Evolutionary conservation across 2,329 filamentous ascomycete genomes (phyloP).

Genomic region (Verticillium dahliae): DNA sequence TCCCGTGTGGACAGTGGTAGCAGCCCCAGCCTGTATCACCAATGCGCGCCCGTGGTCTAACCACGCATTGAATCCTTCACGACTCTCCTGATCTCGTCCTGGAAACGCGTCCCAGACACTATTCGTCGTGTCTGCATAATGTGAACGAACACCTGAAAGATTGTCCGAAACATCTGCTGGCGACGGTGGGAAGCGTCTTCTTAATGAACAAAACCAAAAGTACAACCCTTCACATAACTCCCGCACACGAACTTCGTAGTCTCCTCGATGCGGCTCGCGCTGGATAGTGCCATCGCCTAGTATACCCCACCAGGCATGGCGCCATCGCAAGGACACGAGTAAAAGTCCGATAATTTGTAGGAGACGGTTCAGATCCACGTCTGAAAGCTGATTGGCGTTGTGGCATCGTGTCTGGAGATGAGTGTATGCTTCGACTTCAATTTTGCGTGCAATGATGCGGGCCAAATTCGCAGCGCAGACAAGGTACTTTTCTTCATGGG

Average conservation of each 20-base stretch:
- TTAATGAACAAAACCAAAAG: slow-evolving; percentile 35
- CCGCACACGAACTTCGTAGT: slow-evolving; percentile 30
- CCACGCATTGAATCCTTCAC: slow-evolving; percentile 31
- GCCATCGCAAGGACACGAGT: slow-evolving; percentile 33
- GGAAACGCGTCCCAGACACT: slow-evolving; percentile 35
- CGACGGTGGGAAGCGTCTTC: slow-evolving; percentile 30
- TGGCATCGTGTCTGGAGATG: slow-evolving; percentile 27
- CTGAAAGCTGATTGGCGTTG: slow-evolving; percentile 4
- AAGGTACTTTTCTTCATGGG: slow-evolving; percentile 27
- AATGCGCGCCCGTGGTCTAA: slow-evolving; percentile 28
- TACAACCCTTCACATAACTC: slow-evolving; percentile 34
- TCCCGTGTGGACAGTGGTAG: slow-evolving; percentile 4
- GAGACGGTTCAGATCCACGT: slow-evolving; percentile 20
- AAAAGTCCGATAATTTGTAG: slow-evolving; percentile 6
- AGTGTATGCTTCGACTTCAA: slow-evolving; percentile 36
- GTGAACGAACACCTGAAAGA: not conserved
- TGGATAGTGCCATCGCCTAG: slow-evolving; percentile 28
- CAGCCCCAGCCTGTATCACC: slow-evolving; percentile 30
- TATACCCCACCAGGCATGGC: slow-evolving; percentile 34
- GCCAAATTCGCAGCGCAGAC: slow-evolving; percentile 34
- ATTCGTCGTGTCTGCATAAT: slow-evolving; percentile 20
- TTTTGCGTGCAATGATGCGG: slow-evolving; percentile 35
- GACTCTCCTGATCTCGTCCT: slow-evolving; percentile 19
- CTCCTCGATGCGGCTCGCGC: slow-evolving; percentile 26
- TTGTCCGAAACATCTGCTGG: slow-evolving; percentile 12